Evolutionary conservation across 23 red algal genomes (phyloP).

Genomic region (Gracilariopsis chorda): DNA sequence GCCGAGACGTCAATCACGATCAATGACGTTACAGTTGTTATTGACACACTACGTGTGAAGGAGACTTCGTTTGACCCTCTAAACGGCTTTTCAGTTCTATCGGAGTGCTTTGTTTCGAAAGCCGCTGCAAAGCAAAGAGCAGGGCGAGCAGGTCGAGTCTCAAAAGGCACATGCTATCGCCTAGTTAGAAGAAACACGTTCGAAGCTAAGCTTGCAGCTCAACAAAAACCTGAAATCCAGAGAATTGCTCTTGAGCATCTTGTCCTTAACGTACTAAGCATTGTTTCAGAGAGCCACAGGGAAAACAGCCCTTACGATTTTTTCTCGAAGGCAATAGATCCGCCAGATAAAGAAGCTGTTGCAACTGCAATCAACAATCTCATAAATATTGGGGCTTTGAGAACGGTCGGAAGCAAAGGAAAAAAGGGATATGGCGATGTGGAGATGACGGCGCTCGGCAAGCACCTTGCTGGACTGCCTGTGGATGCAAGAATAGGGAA

Average conservation of each 20-base stretch:
- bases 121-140: conserved; percentile 90
- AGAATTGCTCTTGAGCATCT: conserved; percentile 74
- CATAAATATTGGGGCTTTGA: conserved; percentile 59
- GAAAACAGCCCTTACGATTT: conserved; percentile 42
- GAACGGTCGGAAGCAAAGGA: background rate
- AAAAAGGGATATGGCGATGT: background rate
- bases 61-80: conserved; percentile 54
- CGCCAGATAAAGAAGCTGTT: conserved; percentile 43
- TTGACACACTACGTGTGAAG: conserved; percentile 90
- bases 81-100: conserved; percentile 60
- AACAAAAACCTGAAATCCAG: conserved; percentile 72
- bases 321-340: conserved; percentile 69
- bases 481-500: conserved; percentile 87
- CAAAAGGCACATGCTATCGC: conserved; percentile 72
- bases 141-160: conserved; percentile 90
- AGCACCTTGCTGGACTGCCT: conserved; percentile 72
- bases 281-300: conserved; percentile 17
- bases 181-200: conserved; percentile 71
- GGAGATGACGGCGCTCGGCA: conserved; percentile 67
- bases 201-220: conserved; percentile 37
- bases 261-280: conserved; percentile 55
- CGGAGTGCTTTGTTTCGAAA: conserved; percentile 79
- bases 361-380: conserved; percentile 41
- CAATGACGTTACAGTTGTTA: conserved; percentile 86
- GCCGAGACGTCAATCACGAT: conserved; percentile 96